phyloP scores from a whole-genome alignment of 108 stramenopile genomes.

The Fistulifera solaris region DNA sequence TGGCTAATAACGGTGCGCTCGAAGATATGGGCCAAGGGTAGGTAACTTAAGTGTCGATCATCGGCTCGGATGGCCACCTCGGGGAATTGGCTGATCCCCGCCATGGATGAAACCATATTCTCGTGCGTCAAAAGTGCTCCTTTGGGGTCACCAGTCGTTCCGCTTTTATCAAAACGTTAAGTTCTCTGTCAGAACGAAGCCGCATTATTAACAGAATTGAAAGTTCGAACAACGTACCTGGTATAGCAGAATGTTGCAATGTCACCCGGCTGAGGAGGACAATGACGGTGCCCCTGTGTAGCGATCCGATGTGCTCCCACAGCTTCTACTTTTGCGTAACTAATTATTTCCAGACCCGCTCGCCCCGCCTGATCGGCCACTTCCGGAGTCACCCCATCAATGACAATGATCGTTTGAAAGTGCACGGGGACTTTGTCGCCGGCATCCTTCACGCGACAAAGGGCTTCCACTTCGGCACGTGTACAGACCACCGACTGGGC shows the following conservation, averaged over 20 bases:
- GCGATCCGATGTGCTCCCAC: slow-evolving; percentile 64
- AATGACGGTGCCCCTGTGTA: slow-evolving; percentile 39
- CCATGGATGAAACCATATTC: slow-evolving; percentile 66
- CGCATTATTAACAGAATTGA: too few species aligned
- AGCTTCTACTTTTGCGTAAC: slow-evolving; percentile 77
- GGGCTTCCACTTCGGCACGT: slow-evolving; percentile 46
- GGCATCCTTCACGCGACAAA: slow-evolving; percentile 62
- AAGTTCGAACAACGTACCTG: too few species aligned
- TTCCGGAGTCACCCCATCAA: slow-evolving; percentile 65
- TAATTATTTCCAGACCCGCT: slow-evolving; percentile 46
- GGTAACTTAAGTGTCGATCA: slow-evolving; percentile 91
- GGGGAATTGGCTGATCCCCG: slow-evolving; percentile 24
- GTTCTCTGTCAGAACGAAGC: too few species aligned
- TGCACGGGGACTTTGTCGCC: background rate
- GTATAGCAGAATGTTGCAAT: slow-evolving; percentile 73
- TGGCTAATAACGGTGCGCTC: slow-evolving; percentile 68
- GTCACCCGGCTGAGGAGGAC: slow-evolving; percentile 60
- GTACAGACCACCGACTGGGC: slow-evolving; percentile 73
- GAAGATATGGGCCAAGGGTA: slow-evolving; percentile 95
- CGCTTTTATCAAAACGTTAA: too few species aligned
- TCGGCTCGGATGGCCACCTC: slow-evolving; percentile 3
- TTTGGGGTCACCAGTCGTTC: slow-evolving; percentile 50
- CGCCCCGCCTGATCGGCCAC: slow-evolving; percentile 37
- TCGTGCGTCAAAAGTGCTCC: slow-evolving; percentile 88
- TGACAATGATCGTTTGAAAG: slow-evolving; percentile 44